Base-by-base conservation (phyloP, 306 rosid genomes). In the Morella rubra region DNA sequence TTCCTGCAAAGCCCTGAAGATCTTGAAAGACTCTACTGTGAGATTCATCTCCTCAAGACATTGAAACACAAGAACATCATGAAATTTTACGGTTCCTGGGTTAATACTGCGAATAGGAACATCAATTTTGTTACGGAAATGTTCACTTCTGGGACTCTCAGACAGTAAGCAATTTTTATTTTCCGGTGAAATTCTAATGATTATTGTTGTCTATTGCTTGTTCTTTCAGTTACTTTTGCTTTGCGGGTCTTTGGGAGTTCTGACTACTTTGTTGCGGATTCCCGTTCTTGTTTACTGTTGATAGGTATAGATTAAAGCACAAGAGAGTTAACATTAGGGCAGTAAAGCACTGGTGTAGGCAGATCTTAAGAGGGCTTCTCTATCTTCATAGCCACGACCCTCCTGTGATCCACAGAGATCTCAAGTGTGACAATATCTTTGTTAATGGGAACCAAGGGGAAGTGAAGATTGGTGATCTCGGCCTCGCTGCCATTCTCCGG, bases 391-490 rank as follows among this genome's bases (percentile, higher is more conserved):
- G 91, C 84, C 98, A 81, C 59, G 90, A 91, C 69, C 98, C 98
- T 42, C 97, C 96, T 62, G 95, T 94, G 86, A 91, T 94, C 76
- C 98, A 94, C 78, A 90, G 97, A 90, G 98, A 94, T 89, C 98
- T 94, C 67, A 94, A 94, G 81, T 94, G 97, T 82, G 98, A 94
- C 79, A 94, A 94, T 73, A 91, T 94, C 81, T 91, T 94, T 77
- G 85, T 91, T 27, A 94, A 94, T 91, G 98, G 98, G 37, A 90
- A 94, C 80, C 97, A 90, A 82, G 98, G 98, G 71, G 96, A 94
- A 84, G 93, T 94, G 61, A 94, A 94, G 88, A 94, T 94, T 72
- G 98, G 98, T 44, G 98, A 91, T 83, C 98, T 94, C 68, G 98
- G 98, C 72, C 84, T 94, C 11, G 98, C 98, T 14, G 96, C 98